These are phyloP conservation scores for Volvox carteri DNA, from an alignment of 163 green algal species.

Conservation along the genomic window DNA sequence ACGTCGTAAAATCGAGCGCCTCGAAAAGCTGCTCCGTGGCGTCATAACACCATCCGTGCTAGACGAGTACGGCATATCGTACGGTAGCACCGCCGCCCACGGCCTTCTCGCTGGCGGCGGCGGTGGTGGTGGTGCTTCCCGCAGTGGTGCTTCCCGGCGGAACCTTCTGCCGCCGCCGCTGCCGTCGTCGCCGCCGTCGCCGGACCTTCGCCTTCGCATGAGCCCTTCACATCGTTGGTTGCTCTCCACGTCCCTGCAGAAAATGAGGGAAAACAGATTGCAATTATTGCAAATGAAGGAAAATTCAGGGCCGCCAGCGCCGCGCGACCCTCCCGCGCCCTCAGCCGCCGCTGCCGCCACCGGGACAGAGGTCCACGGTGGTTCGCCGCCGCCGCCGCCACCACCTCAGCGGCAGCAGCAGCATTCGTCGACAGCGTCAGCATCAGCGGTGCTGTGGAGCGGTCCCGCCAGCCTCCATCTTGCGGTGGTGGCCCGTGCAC, in stretches of 20 bases:
- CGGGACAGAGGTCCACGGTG: not conserved
- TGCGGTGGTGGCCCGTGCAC: not conserved
- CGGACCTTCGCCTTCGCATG: not conserved
- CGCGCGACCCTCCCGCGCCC: no score
- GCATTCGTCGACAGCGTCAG: not conserved
- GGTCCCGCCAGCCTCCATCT: not conserved
- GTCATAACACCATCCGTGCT: not conserved
- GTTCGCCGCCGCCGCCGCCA: not conserved
- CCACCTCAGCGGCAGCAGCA: not conserved
- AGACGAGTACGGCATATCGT: not conserved
- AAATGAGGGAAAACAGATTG: no score
- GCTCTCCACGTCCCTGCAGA: no score
- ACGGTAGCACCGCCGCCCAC: not conserved
- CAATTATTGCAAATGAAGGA: no score
- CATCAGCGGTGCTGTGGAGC: not conserved
- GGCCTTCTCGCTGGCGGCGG: not conserved
- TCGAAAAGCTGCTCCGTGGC: slow-evolving; percentile 21
- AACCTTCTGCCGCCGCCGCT: not conserved
- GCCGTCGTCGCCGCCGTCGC: not conserved
- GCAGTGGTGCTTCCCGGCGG: not conserved
- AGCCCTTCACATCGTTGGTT: no score
- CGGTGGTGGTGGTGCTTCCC: not conserved
- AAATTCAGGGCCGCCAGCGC: no score
- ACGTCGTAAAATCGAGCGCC: slow-evolving; percentile 23
- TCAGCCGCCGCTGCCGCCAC: not conserved